Percentiles rank a stretch among this genome's conserved stretches.
Evolutionary conservation across 2,329 filamentous ascomycete species (phyloP).

Genomic region (Nannizziopsis arthrosporioides): DNA sequence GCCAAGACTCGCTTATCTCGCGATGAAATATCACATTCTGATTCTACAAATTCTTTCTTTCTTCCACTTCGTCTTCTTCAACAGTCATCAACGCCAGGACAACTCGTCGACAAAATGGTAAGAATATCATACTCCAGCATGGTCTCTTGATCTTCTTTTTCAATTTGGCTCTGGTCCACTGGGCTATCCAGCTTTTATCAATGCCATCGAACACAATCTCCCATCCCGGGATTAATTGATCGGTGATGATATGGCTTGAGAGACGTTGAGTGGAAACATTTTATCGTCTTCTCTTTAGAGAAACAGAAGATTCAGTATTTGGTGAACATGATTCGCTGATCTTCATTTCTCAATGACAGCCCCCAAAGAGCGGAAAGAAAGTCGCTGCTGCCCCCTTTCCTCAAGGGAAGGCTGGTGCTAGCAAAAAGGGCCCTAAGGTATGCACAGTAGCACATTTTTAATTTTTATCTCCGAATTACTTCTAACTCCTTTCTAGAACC

Average conservation of each 20-base stretch:
- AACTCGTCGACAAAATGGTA: slow-evolving; percentile 49
- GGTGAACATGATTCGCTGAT: slow-evolving; percentile 75
- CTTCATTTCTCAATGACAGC: slow-evolving; percentile 99
- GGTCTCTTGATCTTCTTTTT: slow-evolving; percentile 12
- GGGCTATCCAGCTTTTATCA: slow-evolving; percentile 22
- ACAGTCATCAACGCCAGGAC: slow-evolving; percentile 41
- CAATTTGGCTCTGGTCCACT: slow-evolving; percentile 1
- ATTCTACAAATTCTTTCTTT: slow-evolving; percentile 2
- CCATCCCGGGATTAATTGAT: slow-evolving; percentile 12
- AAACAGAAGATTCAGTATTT: slow-evolving; percentile 66
- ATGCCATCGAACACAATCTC: slow-evolving; percentile 29
- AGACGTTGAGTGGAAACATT: slow-evolving; percentile 43
- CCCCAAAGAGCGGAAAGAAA: slow-evolving; percentile 97
- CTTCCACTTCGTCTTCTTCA: slow-evolving; percentile 21
- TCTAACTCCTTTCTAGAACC: slow-evolving; percentile 55
- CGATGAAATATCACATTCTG: not conserved
- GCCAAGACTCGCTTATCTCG: slow-evolving; percentile 3
- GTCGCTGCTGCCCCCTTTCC: slow-evolving; percentile 93
- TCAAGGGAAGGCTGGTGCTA: slow-evolving; percentile 70
- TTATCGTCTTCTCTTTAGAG: slow-evolving; percentile 66
- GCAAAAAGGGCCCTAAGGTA: slow-evolving; percentile 96
- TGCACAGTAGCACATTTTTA: not conserved
- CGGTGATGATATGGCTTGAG: slow-evolving; percentile 45
- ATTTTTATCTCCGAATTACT: slow-evolving; percentile 14
- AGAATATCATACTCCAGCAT: slow-evolving; percentile 41